phyloP scores from a whole-genome alignment of 2,329 filamentous ascomycete genomes.

The Stachybotrys chartarum region DNA sequence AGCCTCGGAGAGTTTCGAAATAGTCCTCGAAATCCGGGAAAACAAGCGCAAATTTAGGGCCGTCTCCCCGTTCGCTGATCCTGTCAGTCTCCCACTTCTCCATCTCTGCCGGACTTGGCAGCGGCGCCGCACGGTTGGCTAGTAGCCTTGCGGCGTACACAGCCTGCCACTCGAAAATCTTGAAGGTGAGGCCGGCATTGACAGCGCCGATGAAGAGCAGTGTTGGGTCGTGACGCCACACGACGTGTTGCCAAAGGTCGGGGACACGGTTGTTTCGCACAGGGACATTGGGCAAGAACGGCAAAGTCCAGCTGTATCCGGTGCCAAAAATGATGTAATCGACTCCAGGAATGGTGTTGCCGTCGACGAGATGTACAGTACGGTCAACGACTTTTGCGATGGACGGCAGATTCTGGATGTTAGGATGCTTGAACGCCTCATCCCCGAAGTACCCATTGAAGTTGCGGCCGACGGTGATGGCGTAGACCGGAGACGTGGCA shows the following conservation, averaged over 20 bases:
- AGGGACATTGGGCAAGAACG: constrained; percentile 47
- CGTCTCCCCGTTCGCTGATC: constrained; percentile 47
- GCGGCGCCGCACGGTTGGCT: constrained; percentile 40
- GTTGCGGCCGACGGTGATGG: constrained; percentile 40
- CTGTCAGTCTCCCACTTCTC: constrained; percentile 49
- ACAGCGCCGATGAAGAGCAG: constrained; percentile 53
- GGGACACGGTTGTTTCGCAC: constrained; percentile 48
- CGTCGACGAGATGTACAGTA: constrained; percentile 50
- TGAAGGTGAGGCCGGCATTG: constrained; percentile 54
- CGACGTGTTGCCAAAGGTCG: constrained; percentile 50
- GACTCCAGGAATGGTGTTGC: constrained; percentile 41
- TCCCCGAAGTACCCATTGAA: constrained; percentile 50
- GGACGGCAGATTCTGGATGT: constrained; percentile 38
- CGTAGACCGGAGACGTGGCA: constrained; percentile 39
- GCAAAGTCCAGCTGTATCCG: constrained; percentile 57
- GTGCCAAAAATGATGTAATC: constrained; percentile 62
- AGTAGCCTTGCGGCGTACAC: constrained; percentile 53
- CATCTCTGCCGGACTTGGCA: constrained; percentile 44
- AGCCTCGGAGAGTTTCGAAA: constrained; percentile 46
- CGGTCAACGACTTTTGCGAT: constrained; percentile 37
- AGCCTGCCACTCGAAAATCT: constrained; percentile 63
- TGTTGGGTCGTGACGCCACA: constrained; percentile 45
- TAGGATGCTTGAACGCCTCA: constrained; percentile 51
- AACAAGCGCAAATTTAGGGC: constrained; percentile 46
- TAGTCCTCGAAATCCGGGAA: constrained; percentile 59